Evolutionary conservation across 495 filamentous ascomycete species (phyloP), one percentile per base, ranked within the genome.

Genomic region (Aspergillus ostianus): DNA sequence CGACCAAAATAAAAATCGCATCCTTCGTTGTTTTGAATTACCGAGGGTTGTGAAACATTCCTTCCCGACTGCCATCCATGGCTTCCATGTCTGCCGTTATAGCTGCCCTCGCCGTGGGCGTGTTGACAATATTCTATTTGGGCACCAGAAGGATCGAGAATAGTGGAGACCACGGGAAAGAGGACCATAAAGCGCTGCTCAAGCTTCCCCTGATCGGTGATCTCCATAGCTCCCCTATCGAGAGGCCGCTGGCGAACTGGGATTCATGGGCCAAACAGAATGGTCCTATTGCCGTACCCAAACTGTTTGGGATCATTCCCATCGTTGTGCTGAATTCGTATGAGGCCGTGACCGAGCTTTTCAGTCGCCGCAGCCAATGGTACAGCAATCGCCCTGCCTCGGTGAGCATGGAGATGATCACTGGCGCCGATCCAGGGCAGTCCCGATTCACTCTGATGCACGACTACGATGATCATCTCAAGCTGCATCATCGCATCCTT

Each of bases 351-450:
- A 69, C 64, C 0, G 70, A 73, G 45, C 36, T 73, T 9, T 70
- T 73, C 63, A 69, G 68, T 23, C 66, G 62, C 27, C 70, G 70
- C 59, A 73, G 70, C 19, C 70, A 69, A 32, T 72, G 70, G 70
- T 72, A 72, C 51, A 69, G 66, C 58, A 73, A 73, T 45, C 68
- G 70, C 0, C 70, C 68, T 8, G 47, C 66, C 13, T 70, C 68
- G 5, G 66, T 73, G 2, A 73, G 58, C 55, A 73, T 73, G 70
- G 64, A 70, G 44, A 72, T 70, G 69, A 72, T 72, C 57, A 71
- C 67, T 8, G 61, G 49, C 7, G 64, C 67, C 6, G 45, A 58
- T n/a, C 63, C 63, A 0, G 69, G 69, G 9, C 47, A 58, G 41
- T 71, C 67, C 1, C 56, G 59, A 44, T 71, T 71, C 36, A 71